These are phyloP conservation scores for Diplodia corticola DNA, from an alignment of 2,329 filamentous ascomycete species.

Conservation along the genomic window DNA sequence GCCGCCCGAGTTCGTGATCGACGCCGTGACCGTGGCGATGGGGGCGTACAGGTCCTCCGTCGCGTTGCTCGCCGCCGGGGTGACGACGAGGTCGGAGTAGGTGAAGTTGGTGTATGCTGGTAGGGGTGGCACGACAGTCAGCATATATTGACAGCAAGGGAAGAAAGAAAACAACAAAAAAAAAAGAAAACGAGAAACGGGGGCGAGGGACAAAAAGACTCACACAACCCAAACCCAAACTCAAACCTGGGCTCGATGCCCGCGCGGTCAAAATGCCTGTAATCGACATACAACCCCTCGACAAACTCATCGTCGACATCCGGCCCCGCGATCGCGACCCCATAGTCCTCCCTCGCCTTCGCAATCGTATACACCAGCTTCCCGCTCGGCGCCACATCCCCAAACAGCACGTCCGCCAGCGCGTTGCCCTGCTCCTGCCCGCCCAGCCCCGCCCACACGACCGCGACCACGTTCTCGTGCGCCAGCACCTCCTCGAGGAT, in stretches of 20 bases:
- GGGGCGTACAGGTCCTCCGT: slow-evolving; percentile 36
- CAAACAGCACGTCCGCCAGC: slow-evolving; percentile 64
- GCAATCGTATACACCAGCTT: slow-evolving; percentile 57
- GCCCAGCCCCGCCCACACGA: slow-evolving; percentile 43
- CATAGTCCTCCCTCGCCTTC: slow-evolving; percentile 37
- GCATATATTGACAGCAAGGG: too few relatives aligned
- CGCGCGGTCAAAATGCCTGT: slow-evolving; percentile 45
- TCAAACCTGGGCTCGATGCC: slow-evolving; percentile 45
- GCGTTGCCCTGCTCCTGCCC: slow-evolving; percentile 50
- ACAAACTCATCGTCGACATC: slow-evolving; percentile 36
- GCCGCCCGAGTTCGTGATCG: slow-evolving; percentile 38
- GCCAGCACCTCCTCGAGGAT: slow-evolving; percentile 40
- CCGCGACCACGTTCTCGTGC: slow-evolving; percentile 40
- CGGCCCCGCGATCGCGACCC: slow-evolving; percentile 28
- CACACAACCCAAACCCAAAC: slow-evolving; percentile 47
- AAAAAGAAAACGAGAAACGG: neutral
- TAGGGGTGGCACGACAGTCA: neutral
- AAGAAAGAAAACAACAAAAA: too few relatives aligned
- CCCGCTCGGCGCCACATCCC: slow-evolving; percentile 64
- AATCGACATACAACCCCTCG: slow-evolving; percentile 49
- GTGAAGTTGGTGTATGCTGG: slow-evolving; percentile 45
- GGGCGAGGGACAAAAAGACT: slow-evolving; percentile 17
- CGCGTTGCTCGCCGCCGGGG: slow-evolving; percentile 23
- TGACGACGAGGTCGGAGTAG: slow-evolving; percentile 37
- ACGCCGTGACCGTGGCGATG: slow-evolving; percentile 38